These are phyloP conservation scores for Penicillium aurantiogriseum DNA, from an alignment of 2,329 filamentous ascomycete genomes.

Conservation along the genomic window DNA sequence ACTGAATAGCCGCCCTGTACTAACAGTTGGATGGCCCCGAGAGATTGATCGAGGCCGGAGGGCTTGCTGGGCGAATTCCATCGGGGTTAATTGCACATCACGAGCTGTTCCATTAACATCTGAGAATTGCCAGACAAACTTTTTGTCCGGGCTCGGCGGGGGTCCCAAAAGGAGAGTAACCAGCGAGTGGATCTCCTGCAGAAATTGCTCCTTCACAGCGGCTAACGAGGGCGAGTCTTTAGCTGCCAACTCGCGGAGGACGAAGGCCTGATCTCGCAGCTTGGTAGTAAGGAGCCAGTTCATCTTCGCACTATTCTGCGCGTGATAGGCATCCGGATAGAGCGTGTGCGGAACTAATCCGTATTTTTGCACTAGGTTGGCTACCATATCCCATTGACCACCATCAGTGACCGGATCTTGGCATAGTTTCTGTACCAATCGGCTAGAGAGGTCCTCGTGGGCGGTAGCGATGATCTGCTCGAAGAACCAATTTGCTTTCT, in stretches of 20 bases:
- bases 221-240: not conserved
- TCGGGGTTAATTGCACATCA: not conserved
- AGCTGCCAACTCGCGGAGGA: not conserved
- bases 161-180: not conserved
- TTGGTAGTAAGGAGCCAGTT: not conserved
- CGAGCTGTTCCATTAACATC: not conserved
- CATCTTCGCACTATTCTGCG: not conserved
- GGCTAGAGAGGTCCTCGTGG: not conserved
- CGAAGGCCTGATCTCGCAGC: not conserved
- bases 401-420: not conserved
- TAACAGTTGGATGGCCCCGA: not conserved
- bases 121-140: not conserved
- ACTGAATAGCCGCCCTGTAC: not conserved
- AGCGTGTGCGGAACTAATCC: not conserved
- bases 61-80: not conserved
- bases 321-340: not conserved
- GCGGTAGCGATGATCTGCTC: not conserved
- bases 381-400: not conserved
- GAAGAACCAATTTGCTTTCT: not conserved
- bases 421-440: not conserved
- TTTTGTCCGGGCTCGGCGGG: not conserved
- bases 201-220: not conserved
- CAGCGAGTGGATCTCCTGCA: not conserved
- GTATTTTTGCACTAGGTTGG: not conserved
- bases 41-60: not conserved